Percentiles rank a stretch among this genome's conserved stretches.
Evolutionary conservation across 2,329 filamentous ascomycete genomes (phyloP).

Genomic region (Clonostachys rhizophaga): DNA sequence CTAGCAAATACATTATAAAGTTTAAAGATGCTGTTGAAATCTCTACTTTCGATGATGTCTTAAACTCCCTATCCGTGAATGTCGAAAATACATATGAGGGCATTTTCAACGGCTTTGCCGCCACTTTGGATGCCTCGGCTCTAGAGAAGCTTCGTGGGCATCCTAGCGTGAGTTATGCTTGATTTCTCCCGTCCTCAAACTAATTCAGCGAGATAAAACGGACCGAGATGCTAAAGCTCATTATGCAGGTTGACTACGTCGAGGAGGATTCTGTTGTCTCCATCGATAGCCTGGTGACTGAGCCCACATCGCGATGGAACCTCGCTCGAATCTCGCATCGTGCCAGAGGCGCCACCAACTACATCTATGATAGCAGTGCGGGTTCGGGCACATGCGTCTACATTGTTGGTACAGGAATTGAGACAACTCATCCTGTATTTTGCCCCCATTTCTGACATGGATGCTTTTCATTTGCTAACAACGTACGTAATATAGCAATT

Average conservation of each 20-base stretch:
- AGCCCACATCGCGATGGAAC: constrained; percentile 26
- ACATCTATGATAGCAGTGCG: constrained; percentile 23
- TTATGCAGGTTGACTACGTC: constrained; percentile 20
- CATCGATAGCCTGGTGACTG: constrained; percentile 34
- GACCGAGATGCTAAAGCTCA: neutral
- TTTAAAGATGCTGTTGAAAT: constrained; percentile 1
- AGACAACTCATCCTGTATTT: constrained; percentile 19
- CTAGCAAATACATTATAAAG: constrained; percentile 12
- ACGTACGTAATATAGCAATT: constrained; percentile 12
- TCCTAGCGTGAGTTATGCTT: constrained; percentile 9
- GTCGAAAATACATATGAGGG: constrained; percentile 2
- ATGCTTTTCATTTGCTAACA: neutral
- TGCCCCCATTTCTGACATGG: neutral
- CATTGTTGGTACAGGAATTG: constrained; percentile 37
- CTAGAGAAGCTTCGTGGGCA: constrained; percentile 14
- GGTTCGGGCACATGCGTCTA: constrained; percentile 31
- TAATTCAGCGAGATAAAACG: neutral
- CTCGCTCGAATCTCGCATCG: constrained; percentile 25
- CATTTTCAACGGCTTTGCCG: constrained; percentile 17
- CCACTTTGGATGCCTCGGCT: constrained; percentile 12
- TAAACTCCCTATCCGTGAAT: constrained; percentile 3
- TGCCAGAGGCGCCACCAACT: constrained; percentile 12
- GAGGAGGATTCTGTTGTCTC: constrained; percentile 26
- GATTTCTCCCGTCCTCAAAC: neutral
- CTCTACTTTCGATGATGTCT: constrained; percentile 2